phyloP scores from a whole-genome alignment of 108 stramenopile genomes.

The Chaetoceros tenuissimus region DNA sequence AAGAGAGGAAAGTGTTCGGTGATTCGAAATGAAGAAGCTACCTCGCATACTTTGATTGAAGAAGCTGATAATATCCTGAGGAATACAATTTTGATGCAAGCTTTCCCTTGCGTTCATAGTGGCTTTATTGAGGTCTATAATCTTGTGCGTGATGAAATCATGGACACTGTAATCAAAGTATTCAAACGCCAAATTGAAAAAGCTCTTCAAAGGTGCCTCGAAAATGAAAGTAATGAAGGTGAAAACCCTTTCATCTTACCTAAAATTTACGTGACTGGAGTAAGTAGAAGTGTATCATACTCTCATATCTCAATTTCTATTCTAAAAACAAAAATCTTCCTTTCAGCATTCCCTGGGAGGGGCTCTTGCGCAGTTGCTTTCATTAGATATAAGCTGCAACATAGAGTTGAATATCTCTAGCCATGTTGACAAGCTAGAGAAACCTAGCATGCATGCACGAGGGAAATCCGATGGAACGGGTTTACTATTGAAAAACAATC shows the following conservation, averaged over 20 bases:
- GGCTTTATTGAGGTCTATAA: conserved; percentile 65
- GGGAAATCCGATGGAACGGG: conserved; percentile 1
- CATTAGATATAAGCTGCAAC: conserved; percentile 68
- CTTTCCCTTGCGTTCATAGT: conserved; percentile 66
- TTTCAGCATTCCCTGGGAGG: conserved; percentile 71
- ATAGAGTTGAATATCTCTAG: conserved; percentile 22
- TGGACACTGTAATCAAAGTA: conserved; percentile 39
- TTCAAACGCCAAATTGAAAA: conserved; percentile 62
- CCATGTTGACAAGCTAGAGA: no score
- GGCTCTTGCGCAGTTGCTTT: conserved; percentile 59
- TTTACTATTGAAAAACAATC: no score
- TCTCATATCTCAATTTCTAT: no score
- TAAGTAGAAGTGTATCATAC: no score
- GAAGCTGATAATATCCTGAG: conserved; percentile 24
- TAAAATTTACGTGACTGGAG: conserved; percentile 71
- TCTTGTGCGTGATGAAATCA: conserved; percentile 50
- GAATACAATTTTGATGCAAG: conserved; percentile 48
- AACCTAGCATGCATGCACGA: background rate
- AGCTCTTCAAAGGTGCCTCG: conserved; percentile 14
- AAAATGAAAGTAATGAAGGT: conserved; percentile 5
- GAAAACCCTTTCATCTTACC: conserved; percentile 49
- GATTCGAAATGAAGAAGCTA: conserved; percentile 27
- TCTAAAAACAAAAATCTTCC: no score
- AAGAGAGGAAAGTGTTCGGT: conserved; percentile 10
- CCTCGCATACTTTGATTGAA: conserved; percentile 22